A percentile compares a stretch with the other conserved stretches of the same genome.
Evolutionary conservation across 2,329 filamentous ascomycete species (phyloP).

Genomic region (Pseudogymnoascus sp.): DNA sequence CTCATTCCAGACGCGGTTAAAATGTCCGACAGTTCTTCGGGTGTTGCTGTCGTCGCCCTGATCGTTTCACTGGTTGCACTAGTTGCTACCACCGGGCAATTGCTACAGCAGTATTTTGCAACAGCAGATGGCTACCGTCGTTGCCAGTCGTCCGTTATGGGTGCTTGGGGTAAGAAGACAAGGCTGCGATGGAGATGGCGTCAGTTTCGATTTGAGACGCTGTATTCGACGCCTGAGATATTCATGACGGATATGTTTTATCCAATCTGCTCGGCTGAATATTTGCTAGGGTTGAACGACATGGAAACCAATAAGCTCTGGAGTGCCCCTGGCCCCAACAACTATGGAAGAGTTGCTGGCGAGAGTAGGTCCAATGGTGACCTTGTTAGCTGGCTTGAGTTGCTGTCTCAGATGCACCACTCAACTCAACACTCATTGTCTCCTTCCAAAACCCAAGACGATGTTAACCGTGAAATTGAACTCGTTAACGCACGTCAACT

Average conservation of each 20-base stretch:
- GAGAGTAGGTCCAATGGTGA: neutral
- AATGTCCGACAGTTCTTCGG: neutral
- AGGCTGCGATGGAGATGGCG: constrained; percentile 25
- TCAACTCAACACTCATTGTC: neutral
- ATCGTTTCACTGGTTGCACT: constrained; percentile 31
- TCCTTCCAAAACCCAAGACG: neutral
- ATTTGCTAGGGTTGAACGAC: constrained; percentile 11
- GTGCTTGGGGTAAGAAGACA: constrained; percentile 26
- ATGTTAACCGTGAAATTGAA: neutral
- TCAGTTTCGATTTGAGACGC: constrained; percentile 32
- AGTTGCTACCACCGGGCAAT: constrained; percentile 25
- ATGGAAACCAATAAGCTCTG: neutral
- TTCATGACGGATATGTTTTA: constrained; percentile 18
- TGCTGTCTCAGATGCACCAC: neutral
- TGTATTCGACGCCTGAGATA: constrained; percentile 32
- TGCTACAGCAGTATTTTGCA: constrained; percentile 32
- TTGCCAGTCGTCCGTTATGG: constrained; percentile 31
- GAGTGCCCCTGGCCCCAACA: neutral
- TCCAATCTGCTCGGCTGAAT: constrained; percentile 12
- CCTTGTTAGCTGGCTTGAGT: neutral
- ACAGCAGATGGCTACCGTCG: constrained; percentile 33
- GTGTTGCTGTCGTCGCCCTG: constrained; percentile 25
- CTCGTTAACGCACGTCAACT: neutral
- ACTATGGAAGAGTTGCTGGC: neutral
- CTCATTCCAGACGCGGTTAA: neutral